phyloP scores from a whole-genome alignment of 192 early-diverging fungal genomes.

The Dissophora globulifera region DNA sequence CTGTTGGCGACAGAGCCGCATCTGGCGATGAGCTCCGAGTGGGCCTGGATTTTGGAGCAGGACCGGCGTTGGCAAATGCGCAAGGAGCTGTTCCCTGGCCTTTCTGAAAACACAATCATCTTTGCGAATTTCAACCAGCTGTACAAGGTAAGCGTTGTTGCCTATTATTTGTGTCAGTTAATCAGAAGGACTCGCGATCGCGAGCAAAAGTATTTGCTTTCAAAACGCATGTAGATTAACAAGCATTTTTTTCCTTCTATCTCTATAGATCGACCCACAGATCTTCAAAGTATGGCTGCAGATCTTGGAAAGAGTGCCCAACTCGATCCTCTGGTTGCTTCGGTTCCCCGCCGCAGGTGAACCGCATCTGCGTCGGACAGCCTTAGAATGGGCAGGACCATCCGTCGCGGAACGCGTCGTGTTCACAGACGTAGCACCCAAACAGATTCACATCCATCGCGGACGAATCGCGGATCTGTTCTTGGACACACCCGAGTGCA shows the following conservation, averaged over 20 bases:
- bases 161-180: no score
- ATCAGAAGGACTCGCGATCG: no score
- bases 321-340: conserved; percentile 89
- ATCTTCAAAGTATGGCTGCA: conserved; percentile 88
- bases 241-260: neutral
- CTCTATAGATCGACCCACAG: conserved; percentile 79
- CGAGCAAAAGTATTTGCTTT: no score
- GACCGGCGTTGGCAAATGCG: conserved; percentile 86
- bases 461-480: conserved; percentile 93
- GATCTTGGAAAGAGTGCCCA: conserved; percentile 83
- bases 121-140: conserved; percentile 98
- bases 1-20: conserved; percentile 40
- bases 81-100: conserved; percentile 82
- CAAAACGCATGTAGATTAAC: no score
- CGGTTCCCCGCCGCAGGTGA: conserved; percentile 93
- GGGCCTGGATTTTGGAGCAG: conserved; percentile 82
- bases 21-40: conserved; percentile 45
- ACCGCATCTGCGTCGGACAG: conserved; percentile 74
- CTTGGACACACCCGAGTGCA: conserved; percentile 95
- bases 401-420: conserved; percentile 83
- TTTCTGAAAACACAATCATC: conserved; percentile 86
- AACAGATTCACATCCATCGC: conserved; percentile 92
- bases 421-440: conserved; percentile 87
- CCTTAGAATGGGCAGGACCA: conserved; percentile 77
- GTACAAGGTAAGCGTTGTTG: conserved; percentile 73